phyloP scores from a whole-genome alignment of 345 rosid genomes.

The Cardamine resedifolia region DNA sequence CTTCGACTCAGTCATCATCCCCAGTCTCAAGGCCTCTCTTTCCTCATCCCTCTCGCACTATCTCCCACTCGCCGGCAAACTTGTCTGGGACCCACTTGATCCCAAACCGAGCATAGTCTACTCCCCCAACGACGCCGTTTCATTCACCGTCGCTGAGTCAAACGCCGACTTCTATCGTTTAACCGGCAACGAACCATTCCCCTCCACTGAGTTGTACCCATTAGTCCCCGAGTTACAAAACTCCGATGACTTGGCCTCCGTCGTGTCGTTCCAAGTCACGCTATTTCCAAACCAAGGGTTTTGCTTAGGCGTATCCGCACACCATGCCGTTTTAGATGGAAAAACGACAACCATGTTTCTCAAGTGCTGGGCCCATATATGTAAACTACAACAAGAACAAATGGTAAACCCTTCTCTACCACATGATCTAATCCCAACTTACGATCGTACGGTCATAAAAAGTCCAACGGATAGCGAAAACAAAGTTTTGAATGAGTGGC shows the following conservation, averaged over 20 bases:
- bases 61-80: conserved; percentile 44
- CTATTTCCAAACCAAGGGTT: conserved; percentile 43
- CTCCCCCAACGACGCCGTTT: conserved; percentile 33
- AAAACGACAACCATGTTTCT: conserved; percentile 29
- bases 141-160: conserved; percentile 42
- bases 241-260: conserved; percentile 28
- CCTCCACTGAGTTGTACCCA: conserved; percentile 24
- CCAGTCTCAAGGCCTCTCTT: conserved; percentile 39
- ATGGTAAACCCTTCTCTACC: background rate
- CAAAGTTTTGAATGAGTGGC: no score
- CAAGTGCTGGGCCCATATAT: conserved; percentile 13
- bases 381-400: conserved; percentile 10
- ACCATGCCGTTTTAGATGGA: conserved; percentile 31
- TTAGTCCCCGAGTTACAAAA: conserved; percentile 31
- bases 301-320: conserved; percentile 18
- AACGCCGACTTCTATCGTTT: conserved; percentile 29
- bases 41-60: conserved; percentile 40
- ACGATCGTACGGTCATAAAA: conserved; percentile 14
- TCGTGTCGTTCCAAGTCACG: conserved; percentile 39
- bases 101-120: conserved; percentile 8
- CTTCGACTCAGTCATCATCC: conserved; percentile 42
- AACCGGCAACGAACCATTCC: conserved; percentile 14
- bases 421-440: background rate
- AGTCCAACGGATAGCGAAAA: background rate
- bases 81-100: conserved; percentile 33